Evolutionary conservation across 2,329 filamentous ascomycete species (phyloP), one percentile per base, ranked within the genome.

Genomic region (Phialophora macrospora): DNA sequence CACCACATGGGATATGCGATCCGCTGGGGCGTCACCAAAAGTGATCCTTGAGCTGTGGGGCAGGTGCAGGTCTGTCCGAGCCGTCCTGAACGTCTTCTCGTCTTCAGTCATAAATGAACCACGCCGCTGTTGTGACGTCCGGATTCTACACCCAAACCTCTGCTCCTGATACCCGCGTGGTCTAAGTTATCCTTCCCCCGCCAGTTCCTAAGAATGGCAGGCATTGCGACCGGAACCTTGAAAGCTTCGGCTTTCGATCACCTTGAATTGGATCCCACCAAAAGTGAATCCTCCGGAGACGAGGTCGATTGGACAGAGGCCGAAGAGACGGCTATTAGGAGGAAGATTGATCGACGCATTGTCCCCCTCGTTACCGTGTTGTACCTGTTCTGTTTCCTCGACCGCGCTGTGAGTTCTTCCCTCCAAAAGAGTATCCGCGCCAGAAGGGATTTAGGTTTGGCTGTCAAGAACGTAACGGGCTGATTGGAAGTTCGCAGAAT

Each of bases 361-460:
- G 66, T 68, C 0, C 69, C 69, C 3, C 51, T 71, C 17, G 66
- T 69, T 41, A 71, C 69, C 12, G 12, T 70, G 26, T 52, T 71
- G 49, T 71, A 71, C 56, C 61, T 71, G 14, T 66, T 68, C 14
- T 70, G 69, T 49, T 68, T 68, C 55, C 34, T 71, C 17, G 69
- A 71, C 48, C 57, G 69, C 26, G 72, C 73, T 6, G 38, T 44
- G 38, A 44, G 38, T 44, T 20, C 17, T 8, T 7, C 17, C 38
- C 38, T 20, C 17, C 38, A 3, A n/a, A 8, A 3, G 38, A 44
- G 38, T 44, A 8, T 44, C 17, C 17, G 38, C n/a, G 14, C 38
- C n/a, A n/a, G 17, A 44, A n/a, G 38, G 17, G 17, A n/a, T n/a
- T 44, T 17, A n/a, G 17, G 5, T 44, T 44, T 8, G n/a, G 14